Evolutionary conservation across 495 filamentous ascomycete species (phyloP).

Genomic region (Cryomyces antarcticus): DNA sequence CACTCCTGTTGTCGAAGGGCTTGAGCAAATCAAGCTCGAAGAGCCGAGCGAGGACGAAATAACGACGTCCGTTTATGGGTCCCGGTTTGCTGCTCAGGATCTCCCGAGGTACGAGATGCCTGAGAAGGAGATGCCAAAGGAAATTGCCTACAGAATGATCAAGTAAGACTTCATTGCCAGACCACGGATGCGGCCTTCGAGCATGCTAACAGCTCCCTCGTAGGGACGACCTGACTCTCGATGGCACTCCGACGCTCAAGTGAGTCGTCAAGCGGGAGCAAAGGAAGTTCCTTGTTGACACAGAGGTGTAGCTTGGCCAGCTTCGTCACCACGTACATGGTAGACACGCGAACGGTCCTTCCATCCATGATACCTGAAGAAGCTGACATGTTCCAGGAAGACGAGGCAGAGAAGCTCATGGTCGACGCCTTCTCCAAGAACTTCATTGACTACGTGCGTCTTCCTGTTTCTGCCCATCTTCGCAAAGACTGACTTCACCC

Average conservation of each 20-base stretch:
- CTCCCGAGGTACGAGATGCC: conserved; percentile 73
- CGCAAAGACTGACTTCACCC: too few species aligned
- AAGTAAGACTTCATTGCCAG: conserved; percentile 22
- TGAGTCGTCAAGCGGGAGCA: too few species aligned
- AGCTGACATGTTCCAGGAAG: conserved; percentile 31
- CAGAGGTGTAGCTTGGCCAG: conserved; percentile 28
- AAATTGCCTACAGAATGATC: conserved; percentile 88
- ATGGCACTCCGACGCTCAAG: conserved; percentile 77
- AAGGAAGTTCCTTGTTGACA: too few species aligned
- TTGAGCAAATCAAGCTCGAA: conserved; percentile 26
- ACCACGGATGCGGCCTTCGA: not conserved
- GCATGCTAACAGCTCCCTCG: not conserved
- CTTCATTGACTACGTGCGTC: conserved; percentile 51
- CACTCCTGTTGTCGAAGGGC: conserved; percentile 14
- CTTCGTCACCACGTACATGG: conserved; percentile 73
- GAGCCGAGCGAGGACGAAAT: conserved; percentile 34
- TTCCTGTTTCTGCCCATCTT: too few species aligned
- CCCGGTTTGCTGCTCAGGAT: conserved; percentile 54
- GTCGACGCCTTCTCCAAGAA: conserved; percentile 74
- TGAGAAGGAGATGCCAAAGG: conserved; percentile 70
- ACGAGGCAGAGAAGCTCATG: conserved; percentile 84
- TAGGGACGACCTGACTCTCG: conserved; percentile 62
- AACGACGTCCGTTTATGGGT: conserved; percentile 68
- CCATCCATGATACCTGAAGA: not conserved
- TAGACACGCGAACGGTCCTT: not conserved